A percentile compares a stretch with the other conserved stretches of the same genome.
Evolutionary conservation across 352 stramenopile genomes (phyloP).

Genomic region (Globisporangium takayamanum): DNA sequence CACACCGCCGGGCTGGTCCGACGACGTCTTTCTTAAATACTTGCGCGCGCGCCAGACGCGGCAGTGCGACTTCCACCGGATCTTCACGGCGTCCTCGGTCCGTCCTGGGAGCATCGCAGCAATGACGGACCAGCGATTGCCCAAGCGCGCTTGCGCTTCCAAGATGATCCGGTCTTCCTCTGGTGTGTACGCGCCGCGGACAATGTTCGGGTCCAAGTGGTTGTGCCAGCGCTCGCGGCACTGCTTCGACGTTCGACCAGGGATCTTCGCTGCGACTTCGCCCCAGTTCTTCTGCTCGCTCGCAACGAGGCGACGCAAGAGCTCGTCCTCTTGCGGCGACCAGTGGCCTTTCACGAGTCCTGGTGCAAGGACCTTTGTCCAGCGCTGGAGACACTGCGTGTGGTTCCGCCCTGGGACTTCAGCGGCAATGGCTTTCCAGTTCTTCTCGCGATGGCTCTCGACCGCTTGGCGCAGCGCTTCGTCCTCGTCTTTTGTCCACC

Average conservation of each 20-base stretch:
- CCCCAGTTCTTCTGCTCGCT: conserved; percentile 88
- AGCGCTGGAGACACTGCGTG: conserved; percentile 89
- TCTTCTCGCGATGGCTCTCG: conserved; percentile 83
- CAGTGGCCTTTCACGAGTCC: conserved; percentile 89
- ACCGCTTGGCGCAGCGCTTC: conserved; percentile 80
- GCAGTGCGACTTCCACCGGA: conserved; percentile 89
- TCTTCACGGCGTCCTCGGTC: conserved; percentile 90
- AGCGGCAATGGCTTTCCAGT: conserved; percentile 90
- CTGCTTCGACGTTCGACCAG: conserved; percentile 84
- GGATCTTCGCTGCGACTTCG: conserved; percentile 81
- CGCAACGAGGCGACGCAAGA: conserved; percentile 68
- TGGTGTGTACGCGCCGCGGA: conserved; percentile 81
- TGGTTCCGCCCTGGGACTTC: conserved; percentile 86
- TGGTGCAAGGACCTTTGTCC: conserved; percentile 86
- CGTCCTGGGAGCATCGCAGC: conserved; percentile 81
- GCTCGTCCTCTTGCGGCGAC: conserved; percentile 85
- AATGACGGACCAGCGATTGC: conserved; percentile 89
- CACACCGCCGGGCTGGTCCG: conserved; percentile 6
- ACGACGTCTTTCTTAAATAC: conserved; percentile 63
- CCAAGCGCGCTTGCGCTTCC: conserved; percentile 74
- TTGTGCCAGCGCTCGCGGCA: conserved; percentile 90
- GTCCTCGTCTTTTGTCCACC: conserved; percentile 88
- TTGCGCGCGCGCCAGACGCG: conserved; percentile 76
- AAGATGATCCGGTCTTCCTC: conserved; percentile 88
- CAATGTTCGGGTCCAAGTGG: conserved; percentile 84